A percentile compares a stretch with the other conserved stretches of the same genome.
Conservation (phyloP, 1,139 yeast species). For the Lodderomyces beijingensis region DNA sequence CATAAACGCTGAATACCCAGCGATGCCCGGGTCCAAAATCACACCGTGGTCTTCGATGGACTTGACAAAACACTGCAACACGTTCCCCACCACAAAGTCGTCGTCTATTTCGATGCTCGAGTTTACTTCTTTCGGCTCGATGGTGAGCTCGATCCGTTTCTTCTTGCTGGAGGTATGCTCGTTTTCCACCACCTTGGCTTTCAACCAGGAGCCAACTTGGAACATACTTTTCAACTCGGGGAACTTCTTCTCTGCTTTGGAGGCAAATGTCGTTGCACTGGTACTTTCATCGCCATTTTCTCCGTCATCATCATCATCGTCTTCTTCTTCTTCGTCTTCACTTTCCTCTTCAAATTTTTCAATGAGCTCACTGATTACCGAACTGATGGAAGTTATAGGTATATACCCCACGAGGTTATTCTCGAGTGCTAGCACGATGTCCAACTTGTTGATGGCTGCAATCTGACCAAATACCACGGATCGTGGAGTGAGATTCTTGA, state of each 20-base stretch:
- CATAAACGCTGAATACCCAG: slow-evolving; percentile 62
- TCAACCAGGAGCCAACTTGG: slow-evolving; percentile 76
- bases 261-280: slow-evolving; percentile 4
- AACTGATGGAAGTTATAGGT: slow-evolving; percentile 71
- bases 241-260: slow-evolving; percentile 30
- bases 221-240: slow-evolving; percentile 58
- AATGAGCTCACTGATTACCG: slow-evolving; percentile 53
- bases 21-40: slow-evolving; percentile 65
- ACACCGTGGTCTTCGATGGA: slow-evolving; percentile 92
- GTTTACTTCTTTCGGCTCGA: slow-evolving; percentile 76
- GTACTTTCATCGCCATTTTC: slow-evolving; percentile 20
- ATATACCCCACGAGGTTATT: slow-evolving; percentile 79
- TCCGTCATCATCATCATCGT: slow-evolving; percentile 32
- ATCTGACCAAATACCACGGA: slow-evolving; percentile 76
- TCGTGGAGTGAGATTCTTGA: slow-evolving; percentile 64
- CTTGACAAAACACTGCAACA: slow-evolving; percentile 71
- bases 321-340: slow-evolving; percentile 42
- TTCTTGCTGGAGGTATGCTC: slow-evolving; percentile 36
- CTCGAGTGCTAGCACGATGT: slow-evolving; percentile 69
- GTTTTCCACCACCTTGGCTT: slow-evolving; percentile 64
- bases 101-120: slow-evolving; percentile 54
- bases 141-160: slow-evolving; percentile 58
- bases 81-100: slow-evolving; percentile 58
- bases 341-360: slow-evolving; percentile 44
- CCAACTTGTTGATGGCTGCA: slow-evolving; percentile 53